Percentiles rank a stretch among this genome's conserved stretches.
Evolutionary conservation across 306 rosid species (phyloP).

Genomic region (Lathyrus tuberosus): DNA sequence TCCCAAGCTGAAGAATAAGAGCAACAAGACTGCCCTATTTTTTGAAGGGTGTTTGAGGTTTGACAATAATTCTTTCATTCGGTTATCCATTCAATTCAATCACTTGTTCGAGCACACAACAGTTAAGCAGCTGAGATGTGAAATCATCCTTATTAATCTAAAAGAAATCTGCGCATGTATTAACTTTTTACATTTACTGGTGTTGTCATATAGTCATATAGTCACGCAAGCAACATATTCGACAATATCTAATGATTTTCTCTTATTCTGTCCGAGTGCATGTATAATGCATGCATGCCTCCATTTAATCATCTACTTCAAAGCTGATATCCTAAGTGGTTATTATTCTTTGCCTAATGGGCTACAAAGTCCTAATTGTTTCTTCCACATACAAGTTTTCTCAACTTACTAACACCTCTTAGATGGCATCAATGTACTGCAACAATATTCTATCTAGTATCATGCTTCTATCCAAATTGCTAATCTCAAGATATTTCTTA

Average conservation of each 20-base stretch:
- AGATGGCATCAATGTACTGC: neutral
- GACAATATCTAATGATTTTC: too few relatives aligned
- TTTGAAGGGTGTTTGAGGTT: slow-evolving; percentile 98
- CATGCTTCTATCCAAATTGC: too few relatives aligned
- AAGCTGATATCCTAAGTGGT: neutral
- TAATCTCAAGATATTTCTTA: too few relatives aligned
- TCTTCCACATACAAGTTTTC: slow-evolving; percentile 17
- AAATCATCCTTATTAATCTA: too few relatives aligned
- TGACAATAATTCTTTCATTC: neutral
- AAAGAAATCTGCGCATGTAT: too few relatives aligned
- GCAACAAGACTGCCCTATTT: slow-evolving; percentile 78
- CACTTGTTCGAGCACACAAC: neutral
- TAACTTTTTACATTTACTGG: neutral
- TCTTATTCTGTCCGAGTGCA: too few relatives aligned
- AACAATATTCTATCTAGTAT: too few relatives aligned
- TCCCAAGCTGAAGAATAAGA: slow-evolving; percentile 75
- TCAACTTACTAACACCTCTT: neutral
- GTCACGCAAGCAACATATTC: too few relatives aligned
- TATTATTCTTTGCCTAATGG: neutral
- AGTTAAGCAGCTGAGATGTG: slow-evolving; percentile 22
- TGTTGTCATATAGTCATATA: neutral
- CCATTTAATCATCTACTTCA: neutral
- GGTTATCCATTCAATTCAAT: neutral
- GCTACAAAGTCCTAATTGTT: neutral
- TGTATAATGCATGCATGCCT: neutral